Evolutionary conservation across 2,329 filamentous ascomycete species (phyloP), one percentile per base, ranked within the genome.

Genomic region (Parasarocladium wereldwijsianum): DNA sequence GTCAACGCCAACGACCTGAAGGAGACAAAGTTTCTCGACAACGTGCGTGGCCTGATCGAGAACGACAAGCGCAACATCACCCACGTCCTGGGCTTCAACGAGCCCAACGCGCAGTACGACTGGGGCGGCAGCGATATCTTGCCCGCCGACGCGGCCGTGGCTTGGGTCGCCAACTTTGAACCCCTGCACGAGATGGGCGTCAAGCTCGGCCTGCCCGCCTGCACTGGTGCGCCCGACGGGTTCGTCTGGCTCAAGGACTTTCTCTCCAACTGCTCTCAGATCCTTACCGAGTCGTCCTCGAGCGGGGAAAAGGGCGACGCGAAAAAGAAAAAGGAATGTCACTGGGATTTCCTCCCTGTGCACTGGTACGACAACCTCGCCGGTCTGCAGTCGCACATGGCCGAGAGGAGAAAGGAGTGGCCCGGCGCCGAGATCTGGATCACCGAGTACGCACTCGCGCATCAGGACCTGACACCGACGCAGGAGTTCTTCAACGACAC

Each of bases 31-130:
- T 86, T 86, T 49, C 59, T 74, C 23, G 52, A 63, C 32, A 56
- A 62, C 2, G 67, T 87, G 22, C 64, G 60, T 41, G 38, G 41
- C 2, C 58, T 76, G 30, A 61, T 82, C 32, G 41, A 45, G 8
- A 34, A 50, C 22, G 62, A 50, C 20, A 63, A 63, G 5, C 49
- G 55, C 38, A 73, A 76, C 38, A 70, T 86, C 43, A 64, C 58
- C 9, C 69, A 82, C 42, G 69, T 82, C 3, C 57, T 87, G n/a
- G 66, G 60, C 17, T 86, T 85, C 60, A 87, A 90, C 51, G 82
- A 90, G 46, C 82, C 82, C 1, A 78, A 87, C 44, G 70, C 66
- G 11, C 49, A 56, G 3, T 38, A 43, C 2, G 42, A 45, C 2
- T 63, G 57, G 7, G 77, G 77, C 23, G 81, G 81, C 4, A 76